Base-by-base conservation (phyloP, 1,139 yeast genomes). In the Yarrowia galli region DNA sequence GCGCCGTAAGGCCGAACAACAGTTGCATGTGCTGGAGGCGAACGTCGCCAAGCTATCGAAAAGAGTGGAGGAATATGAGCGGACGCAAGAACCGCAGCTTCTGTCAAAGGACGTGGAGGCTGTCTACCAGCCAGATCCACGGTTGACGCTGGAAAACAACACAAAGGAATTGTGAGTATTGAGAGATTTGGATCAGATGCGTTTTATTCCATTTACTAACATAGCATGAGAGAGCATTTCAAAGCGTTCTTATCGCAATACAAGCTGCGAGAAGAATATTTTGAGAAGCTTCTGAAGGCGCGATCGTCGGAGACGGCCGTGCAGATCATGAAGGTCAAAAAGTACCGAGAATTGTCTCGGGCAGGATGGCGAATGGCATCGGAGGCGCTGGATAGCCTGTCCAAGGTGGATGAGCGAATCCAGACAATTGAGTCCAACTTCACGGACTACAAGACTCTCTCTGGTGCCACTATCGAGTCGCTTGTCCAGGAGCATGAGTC, bases 171-270 rank as follows among this genome's bases (percentile, higher is more conserved):
- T 43, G 64, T 58, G 51, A 58, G 64, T 58, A 58, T 42, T 10
- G 8, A 36, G 18, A 20, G 15, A 23, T n/a, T 48, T 20, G 20
- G 20, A 15, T 15, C 40, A 6, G 40, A 13, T 8, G 8, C n/a
- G n/a, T 3, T 40, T n/a, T 6, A 18, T 36, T 15, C n/a, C 28
- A 15, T 28, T 22, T 36, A 56, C 48, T 66, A 32, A 48, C 64
- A 43, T 25, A 58, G 64, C 64, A 54, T 70, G 36, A 70, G 71
- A 68, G 71, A 69, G 42, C 69, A 70, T 13, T 67, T 72, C 68
- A 71, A 71, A 51, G 67, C 70, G 8, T 71, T 72, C 49, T 64
- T 71, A 13, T 72, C 72, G 28, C 74, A 71, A 38, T 72, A 72
- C 54, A 70, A 70, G 28, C 65, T 70, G 25, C 72, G 74, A n/a